Percentiles rank a stretch among this genome's conserved stretches.
phyloP scores from a whole-genome alignment of 2,329 filamentous ascomycete species.

The Cyphellophora attinorum region DNA sequence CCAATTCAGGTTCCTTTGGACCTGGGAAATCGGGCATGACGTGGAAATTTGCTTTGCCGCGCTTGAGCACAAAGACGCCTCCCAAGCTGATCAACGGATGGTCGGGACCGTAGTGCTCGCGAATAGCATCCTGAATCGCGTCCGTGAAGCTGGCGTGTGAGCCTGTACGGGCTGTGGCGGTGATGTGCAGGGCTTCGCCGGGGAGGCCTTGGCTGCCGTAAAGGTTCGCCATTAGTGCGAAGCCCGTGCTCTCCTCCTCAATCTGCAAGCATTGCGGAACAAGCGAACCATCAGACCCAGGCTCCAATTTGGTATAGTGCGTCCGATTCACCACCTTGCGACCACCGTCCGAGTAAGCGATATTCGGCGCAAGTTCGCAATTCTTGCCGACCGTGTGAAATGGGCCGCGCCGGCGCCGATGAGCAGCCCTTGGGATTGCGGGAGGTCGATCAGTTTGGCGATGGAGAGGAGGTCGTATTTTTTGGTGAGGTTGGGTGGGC shows the following conservation, averaged over 20 bases:
- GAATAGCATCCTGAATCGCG: slow-evolving; percentile 23
- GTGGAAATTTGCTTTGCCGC: slow-evolving; percentile 29
- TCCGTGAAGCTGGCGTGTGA: slow-evolving; percentile 24
- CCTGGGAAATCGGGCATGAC: slow-evolving; percentile 38
- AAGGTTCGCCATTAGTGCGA: slow-evolving; percentile 35
- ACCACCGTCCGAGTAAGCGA: slow-evolving; percentile 22
- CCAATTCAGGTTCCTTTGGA: slow-evolving; percentile 20
- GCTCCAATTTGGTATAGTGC: slow-evolving; percentile 21
- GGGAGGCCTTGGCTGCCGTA: slow-evolving; percentile 27
- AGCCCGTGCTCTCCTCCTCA: slow-evolving; percentile 22
- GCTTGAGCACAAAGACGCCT: slow-evolving; percentile 31
- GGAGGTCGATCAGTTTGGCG: slow-evolving; percentile 28
- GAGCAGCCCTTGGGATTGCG: slow-evolving; percentile 21
- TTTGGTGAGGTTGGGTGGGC: slow-evolving; percentile 27
- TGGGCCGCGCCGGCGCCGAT: slow-evolving; percentile 36
- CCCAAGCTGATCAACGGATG: slow-evolving; percentile 32
- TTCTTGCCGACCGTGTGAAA: slow-evolving; percentile 34
- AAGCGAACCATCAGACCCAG: slow-evolving; percentile 6
- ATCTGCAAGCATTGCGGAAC: slow-evolving; percentile 6
- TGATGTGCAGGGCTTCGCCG: slow-evolving; percentile 29
- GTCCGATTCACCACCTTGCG: slow-evolving; percentile 21
- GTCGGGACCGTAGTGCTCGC: slow-evolving; percentile 24
- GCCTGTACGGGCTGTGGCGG: slow-evolving; percentile 22
- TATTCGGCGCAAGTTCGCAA: slow-evolving; percentile 31
- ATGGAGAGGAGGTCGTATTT: slow-evolving; percentile 26